Percentiles rank a stretch among this genome's conserved stretches.
These are phyloP conservation scores for Vicia faba DNA, from an alignment of 306 rosid genomes.

Conservation along the genomic window DNA sequence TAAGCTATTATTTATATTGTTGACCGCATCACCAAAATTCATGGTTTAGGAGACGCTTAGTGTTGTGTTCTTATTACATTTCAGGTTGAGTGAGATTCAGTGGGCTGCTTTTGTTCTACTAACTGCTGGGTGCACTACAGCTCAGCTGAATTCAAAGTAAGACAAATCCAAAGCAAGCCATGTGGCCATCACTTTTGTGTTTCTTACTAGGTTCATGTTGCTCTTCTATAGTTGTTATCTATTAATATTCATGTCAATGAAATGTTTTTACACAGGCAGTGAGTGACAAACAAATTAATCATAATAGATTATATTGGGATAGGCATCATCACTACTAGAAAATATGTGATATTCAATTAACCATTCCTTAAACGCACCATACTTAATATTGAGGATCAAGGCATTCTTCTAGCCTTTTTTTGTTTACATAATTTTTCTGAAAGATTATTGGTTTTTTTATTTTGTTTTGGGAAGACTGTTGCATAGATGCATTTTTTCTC, in stretches of 20 bases:
- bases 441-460: background rate
- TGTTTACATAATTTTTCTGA: background rate
- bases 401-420: background rate
- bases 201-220: constrained; percentile 27
- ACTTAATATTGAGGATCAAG: background rate
- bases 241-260: constrained; percentile 19
- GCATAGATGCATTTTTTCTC: background rate
- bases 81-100: constrained; percentile 93
- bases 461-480: background rate
- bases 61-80: constrained; percentile 40
- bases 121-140: constrained; percentile 92
- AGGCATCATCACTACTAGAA: constrained; percentile 13
- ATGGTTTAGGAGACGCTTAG: constrained; percentile 23
- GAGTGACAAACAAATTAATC: constrained; percentile 10
- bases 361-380: background rate
- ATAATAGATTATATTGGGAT: constrained; percentile 17
- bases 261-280: constrained; percentile 6
- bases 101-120: constrained; percentile 98
- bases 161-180: constrained; percentile 31
- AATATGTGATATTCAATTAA: background rate
- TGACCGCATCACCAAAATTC: constrained; percentile 28
- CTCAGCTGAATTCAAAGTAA: constrained; percentile 90
- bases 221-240: constrained; percentile 29
- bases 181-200: constrained; percentile 27
- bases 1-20: background rate